Base-by-base conservation (phyloP, 805 yeast species). In the Ogataea paraovalis region DNA sequence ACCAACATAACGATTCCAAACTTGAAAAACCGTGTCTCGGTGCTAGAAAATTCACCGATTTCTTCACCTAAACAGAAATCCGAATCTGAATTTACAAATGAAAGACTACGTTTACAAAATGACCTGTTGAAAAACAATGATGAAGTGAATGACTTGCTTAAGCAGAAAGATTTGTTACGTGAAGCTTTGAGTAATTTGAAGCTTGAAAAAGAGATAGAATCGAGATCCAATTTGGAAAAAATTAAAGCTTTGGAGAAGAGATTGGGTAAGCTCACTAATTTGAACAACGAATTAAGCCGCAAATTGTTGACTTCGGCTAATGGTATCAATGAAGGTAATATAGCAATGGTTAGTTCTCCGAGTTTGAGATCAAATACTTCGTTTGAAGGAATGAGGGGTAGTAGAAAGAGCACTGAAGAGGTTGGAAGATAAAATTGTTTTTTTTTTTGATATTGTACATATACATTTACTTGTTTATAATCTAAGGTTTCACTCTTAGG, bases 1-100 rank as follows among this genome's bases (percentile, higher is more conserved):
- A 73, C 72, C 47, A 62, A 66, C 42, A 65, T 65, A 3, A 67
- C 70, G 0, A 66, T 80, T 12, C 84, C 85, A 8, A 65, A 66
- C 4, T 59, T 80, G 48, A 72, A 72, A 53, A 73, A 73, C 51
- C 69, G 69, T 49, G 51, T 73, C 19, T 70, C 69, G 34, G 50
- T 71, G 20, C 49, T 69, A 28, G 59, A 58, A 20, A 58, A 57
- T 27, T 61, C 60, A 3, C 33, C 45, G 14, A 47, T 50, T 2
- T 44, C 41, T n/a, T 37, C 48, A 5, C 48, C 51, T 2, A 40
- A 53, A 13, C 34, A 22, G 8, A 21, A 34, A 5, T 14, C 19
- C 20, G 43, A 41, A 20, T 39, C 46, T 2, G 37, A 59, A 1
- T 66, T 63, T 22, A 42, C 60, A n/a, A 23, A 23, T 20, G 69